A percentile compares a stretch with the other conserved stretches of the same genome.
These are phyloP conservation scores for Henckelia pumila DNA, from an alignment of 257 asterid genomes.

Conservation along the genomic window DNA sequence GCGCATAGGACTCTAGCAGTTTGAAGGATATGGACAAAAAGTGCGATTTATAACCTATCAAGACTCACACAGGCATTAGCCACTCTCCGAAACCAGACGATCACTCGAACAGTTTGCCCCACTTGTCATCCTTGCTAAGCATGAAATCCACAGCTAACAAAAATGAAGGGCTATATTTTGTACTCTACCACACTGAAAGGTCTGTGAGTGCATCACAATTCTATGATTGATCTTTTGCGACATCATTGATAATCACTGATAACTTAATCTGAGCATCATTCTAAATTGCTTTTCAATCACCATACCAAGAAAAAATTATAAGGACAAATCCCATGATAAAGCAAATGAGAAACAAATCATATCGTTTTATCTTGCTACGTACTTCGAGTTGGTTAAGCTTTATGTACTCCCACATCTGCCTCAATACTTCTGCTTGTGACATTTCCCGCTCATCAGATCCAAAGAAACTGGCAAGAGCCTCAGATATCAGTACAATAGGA, in stretches of 20 bases:
- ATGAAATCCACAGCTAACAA: not conserved
- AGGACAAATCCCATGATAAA: conserved; percentile 13
- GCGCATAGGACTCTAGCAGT: not conserved
- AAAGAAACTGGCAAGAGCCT: conserved; percentile 64
- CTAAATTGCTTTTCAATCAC: conserved; percentile 5
- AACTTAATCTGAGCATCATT: not conserved
- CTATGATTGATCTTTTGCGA: not conserved
- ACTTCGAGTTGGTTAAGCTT: conserved; percentile 82
- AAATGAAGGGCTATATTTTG: not conserved
- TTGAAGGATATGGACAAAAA: not conserved
- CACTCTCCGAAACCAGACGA: not conserved
- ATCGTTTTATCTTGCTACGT: conserved; percentile 22
- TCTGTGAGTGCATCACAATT: not conserved
- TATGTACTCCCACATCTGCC: conserved; percentile 79
- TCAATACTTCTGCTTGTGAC: conserved; percentile 71
- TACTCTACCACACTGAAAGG: not conserved
- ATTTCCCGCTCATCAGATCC: conserved; percentile 63
- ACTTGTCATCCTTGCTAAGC: not conserved
- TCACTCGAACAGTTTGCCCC: not conserved
- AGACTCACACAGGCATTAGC: not conserved
- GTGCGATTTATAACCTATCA: not conserved
- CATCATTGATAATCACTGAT: not conserved
- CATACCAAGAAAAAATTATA: not conserved
- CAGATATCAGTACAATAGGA: conserved; percentile 67
- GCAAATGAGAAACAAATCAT: conserved; percentile 2